These are phyloP conservation scores for Nakazawaea populi DNA, from an alignment of 805 yeast genomes.

Conservation along the genomic window DNA sequence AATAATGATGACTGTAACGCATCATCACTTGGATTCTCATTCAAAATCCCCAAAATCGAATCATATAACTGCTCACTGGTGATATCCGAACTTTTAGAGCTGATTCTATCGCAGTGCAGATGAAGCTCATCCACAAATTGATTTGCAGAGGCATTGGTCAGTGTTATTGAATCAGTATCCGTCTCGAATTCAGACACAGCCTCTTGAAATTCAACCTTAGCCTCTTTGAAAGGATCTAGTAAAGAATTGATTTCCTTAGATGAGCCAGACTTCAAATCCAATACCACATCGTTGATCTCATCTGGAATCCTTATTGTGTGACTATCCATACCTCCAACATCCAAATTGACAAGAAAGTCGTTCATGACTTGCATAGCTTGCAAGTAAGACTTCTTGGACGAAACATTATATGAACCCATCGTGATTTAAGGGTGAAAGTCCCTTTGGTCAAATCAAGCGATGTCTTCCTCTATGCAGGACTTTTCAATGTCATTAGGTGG, in stretches of 20 bases:
- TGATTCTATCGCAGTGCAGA: slow-evolving; percentile 26
- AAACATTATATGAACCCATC: slow-evolving; percentile 49
- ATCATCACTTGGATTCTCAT: slow-evolving; percentile 39
- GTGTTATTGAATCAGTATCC: background rate
- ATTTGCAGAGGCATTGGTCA: slow-evolving; percentile 6
- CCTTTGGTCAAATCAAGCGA: background rate
- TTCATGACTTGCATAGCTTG: slow-evolving; percentile 71
- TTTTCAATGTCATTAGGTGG: background rate
- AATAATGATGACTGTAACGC: slow-evolving; percentile 66
- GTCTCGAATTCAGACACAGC: slow-evolving; percentile 11
- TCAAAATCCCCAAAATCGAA: slow-evolving; percentile 26
- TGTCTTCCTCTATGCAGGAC: background rate
- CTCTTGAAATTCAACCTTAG: slow-evolving; percentile 16
- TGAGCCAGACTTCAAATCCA: slow-evolving; percentile 18
- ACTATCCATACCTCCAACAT: slow-evolving; percentile 8
- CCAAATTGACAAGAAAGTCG: slow-evolving; percentile 34
- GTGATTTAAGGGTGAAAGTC: background rate
- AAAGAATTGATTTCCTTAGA: slow-evolving; percentile 19
- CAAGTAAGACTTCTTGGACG: slow-evolving; percentile 72
- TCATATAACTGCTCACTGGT: slow-evolving; percentile 18
- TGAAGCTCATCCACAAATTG: slow-evolving; percentile 19
- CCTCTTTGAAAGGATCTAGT: slow-evolving; percentile 26
- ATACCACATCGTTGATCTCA: slow-evolving; percentile 25
- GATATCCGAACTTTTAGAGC: slow-evolving; percentile 6
- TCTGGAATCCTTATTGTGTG: slow-evolving; percentile 18